These are phyloP conservation scores for Viola odorata DNA, from an alignment of 345 rosid species.

Conservation along the genomic window DNA sequence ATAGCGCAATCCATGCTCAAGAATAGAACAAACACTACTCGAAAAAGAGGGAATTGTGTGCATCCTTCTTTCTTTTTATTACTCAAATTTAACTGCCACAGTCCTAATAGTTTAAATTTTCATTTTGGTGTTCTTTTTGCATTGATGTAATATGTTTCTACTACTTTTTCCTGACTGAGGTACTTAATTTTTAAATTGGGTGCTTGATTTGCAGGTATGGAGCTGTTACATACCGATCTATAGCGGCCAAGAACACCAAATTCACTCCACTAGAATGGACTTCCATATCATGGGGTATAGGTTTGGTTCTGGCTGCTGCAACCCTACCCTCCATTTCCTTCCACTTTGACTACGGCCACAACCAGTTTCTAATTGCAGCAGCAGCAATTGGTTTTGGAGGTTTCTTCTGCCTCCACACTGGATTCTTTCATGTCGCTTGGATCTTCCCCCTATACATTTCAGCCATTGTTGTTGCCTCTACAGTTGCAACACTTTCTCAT, in stretches of 20 bases:
- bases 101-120: no score
- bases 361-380: constrained; percentile 30
- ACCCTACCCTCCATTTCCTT: constrained; percentile 24
- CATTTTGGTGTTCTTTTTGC: neutral
- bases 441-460: constrained; percentile 45
- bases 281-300: constrained; percentile 51
- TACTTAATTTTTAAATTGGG: no score
- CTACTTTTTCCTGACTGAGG: neutral
- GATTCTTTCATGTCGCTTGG: constrained; percentile 36
- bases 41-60: no score
- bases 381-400: constrained; percentile 47
- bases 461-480: constrained; percentile 30
- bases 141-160: neutral
- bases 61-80: no score
- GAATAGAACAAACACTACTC: no score
- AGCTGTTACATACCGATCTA: constrained; percentile 18
- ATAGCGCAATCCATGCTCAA: no score
- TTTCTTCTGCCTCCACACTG: constrained; percentile 47
- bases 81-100: no score
- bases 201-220: constrained; percentile 32
- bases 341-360: constrained; percentile 36
- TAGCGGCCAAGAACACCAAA: constrained; percentile 16
- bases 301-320: constrained; percentile 38
- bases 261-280: constrained; percentile 54
- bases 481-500: constrained; percentile 41